Evolutionary conservation across 441 rosid species (phyloP).

Genomic region (Pelargonium cotyledonis): DNA sequence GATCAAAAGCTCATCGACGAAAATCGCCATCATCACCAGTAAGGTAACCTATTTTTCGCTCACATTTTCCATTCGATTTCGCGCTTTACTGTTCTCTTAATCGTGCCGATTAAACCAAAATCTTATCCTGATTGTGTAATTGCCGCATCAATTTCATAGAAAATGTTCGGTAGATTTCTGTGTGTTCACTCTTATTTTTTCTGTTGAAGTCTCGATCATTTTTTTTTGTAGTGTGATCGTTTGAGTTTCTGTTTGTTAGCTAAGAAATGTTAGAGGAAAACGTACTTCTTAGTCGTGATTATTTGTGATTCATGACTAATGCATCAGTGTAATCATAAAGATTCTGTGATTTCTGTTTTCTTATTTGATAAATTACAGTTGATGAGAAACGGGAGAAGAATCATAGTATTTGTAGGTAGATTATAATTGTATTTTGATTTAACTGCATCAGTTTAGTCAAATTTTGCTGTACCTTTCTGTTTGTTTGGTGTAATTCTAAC

Average conservation of each 20-base stretch:
- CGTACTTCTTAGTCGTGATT: neutral
- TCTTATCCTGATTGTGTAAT: neutral
- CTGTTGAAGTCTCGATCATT: neutral
- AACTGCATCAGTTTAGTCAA: neutral
- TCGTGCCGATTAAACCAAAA: neutral
- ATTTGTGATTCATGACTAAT: neutral
- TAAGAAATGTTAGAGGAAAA: neutral
- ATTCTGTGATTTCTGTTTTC: neutral
- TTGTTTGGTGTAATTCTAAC: neutral
- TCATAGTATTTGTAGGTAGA: neutral
- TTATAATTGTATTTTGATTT: neutral
- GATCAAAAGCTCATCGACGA: slow-evolving; percentile 4
- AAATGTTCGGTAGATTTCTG: neutral
- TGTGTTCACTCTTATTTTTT: neutral
- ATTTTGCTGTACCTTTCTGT: too few species aligned
- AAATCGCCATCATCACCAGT: neutral
- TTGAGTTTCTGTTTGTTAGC: neutral
- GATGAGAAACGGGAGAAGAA: neutral
- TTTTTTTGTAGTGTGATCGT: neutral
- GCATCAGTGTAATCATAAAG: neutral
- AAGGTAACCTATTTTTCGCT: neutral
- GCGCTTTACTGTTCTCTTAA: neutral
- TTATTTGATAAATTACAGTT: neutral
- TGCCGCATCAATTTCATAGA: neutral
- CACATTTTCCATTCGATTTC: neutral